Evolutionary conservation across 306 rosid genomes (phyloP).

Genomic region (Cicer chorassanicum): DNA sequence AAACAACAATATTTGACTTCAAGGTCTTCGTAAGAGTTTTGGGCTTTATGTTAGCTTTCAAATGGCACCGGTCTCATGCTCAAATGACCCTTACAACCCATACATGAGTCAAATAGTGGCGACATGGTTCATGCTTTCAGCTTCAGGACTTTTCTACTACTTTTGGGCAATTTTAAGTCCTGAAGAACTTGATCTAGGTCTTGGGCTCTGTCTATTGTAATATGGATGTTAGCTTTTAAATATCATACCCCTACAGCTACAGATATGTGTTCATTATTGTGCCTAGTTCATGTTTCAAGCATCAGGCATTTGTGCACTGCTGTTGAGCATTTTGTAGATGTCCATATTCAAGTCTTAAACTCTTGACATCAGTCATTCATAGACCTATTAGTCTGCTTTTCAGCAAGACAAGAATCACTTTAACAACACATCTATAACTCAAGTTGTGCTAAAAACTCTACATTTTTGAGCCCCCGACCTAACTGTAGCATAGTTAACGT

Average conservation of each 20-base stretch:
- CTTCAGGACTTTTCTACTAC: background rate
- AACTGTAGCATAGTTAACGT: background rate
- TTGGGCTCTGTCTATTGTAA: conserved; percentile 9
- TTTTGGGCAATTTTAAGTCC: background rate
- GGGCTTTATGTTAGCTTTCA: conserved; percentile 1
- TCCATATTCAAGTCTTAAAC: background rate
- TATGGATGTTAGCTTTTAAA: conserved; percentile 4
- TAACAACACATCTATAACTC: background rate
- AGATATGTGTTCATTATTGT: background rate
- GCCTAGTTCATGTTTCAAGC: conserved; percentile 7
- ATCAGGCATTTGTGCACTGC: background rate
- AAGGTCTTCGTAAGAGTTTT: background rate
- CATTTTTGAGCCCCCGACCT: background rate
- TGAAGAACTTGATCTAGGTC: background rate
- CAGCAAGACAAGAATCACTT: background rate
- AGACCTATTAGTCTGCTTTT: background rate
- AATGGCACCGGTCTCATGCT: background rate
- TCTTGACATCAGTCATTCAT: background rate
- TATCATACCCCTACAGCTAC: background rate
- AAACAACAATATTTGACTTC: background rate
- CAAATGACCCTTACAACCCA: background rate
- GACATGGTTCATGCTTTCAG: background rate
- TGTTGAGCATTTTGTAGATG: background rate
- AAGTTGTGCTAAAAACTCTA: background rate
- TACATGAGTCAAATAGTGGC: background rate